Evolutionary conservation across 805 yeast genomes (phyloP).

Genomic region (Myxozyma kluyveri): DNA sequence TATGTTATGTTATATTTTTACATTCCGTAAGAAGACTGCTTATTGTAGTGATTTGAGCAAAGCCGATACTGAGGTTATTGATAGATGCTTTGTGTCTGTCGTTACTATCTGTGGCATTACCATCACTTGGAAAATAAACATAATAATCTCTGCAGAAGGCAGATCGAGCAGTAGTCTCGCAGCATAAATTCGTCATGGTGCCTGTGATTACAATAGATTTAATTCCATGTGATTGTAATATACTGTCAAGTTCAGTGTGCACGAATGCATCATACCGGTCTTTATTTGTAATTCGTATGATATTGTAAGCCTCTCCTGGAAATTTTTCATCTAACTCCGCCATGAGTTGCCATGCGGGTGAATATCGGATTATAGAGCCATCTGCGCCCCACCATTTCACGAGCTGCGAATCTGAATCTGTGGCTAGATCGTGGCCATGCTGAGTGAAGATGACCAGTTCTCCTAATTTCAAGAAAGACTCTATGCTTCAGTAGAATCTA

Average conservation of each 20-base stretch:
- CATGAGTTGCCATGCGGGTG: conserved; percentile 23
- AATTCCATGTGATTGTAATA: conserved; percentile 2
- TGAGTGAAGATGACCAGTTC: conserved; percentile 25
- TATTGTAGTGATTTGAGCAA: conserved; percentile 19
- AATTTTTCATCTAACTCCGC: conserved; percentile 5
- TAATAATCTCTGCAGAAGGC: conserved; percentile 21
- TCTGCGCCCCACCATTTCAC: conserved; percentile 23
- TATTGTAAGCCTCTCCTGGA: neutral
- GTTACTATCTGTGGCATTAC: conserved; percentile 17
- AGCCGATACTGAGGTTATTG: conserved; percentile 14
- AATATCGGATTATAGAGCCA: conserved; percentile 22
- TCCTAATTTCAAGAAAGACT: neutral
- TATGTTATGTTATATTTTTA: no score
- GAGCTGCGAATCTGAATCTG: conserved; percentile 13
- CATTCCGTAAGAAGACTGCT: conserved; percentile 1
- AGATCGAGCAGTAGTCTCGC: conserved; percentile 28
- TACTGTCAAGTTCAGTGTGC: conserved; percentile 17
- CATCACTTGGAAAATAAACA: conserved; percentile 25
- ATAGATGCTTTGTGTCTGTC: conserved; percentile 20
- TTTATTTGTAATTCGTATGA: conserved; percentile 6
- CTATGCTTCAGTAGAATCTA: conserved; percentile 4
- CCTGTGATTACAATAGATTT: conserved; percentile 21
- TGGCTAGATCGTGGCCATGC: conserved; percentile 18
- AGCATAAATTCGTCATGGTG: conserved; percentile 26
- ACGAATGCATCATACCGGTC: conserved; percentile 26